Evolutionary conservation across 2,329 filamentous ascomycete species (phyloP), one percentile per base, ranked within the genome.

Genomic region (Pseudogymnoascus pannorum): DNA sequence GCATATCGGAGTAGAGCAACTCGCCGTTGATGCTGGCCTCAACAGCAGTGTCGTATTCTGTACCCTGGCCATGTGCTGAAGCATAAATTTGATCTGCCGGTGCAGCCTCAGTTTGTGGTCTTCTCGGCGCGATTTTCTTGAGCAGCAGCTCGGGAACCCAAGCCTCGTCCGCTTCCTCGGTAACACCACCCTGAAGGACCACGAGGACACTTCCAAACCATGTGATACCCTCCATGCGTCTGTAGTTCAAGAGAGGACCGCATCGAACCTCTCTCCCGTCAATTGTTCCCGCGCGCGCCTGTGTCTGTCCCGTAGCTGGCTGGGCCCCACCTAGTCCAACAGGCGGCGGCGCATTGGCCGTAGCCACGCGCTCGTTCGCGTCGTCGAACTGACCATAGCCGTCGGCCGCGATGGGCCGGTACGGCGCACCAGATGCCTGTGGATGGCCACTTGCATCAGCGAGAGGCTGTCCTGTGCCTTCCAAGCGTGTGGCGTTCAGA

Each of bases 151-250:
- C 78, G 40, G 95, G 85, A 64, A 81, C 76, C 59, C 78, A 72
- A 1, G 81, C 80, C 64, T 84, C 81, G 29, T 58, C 11, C 54
- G 18, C 16, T 36, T 16, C 5, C 18, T 78, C 77, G 69, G 83
- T 75, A 62, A 81, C 85, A 22, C 88, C 88, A 4, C 91, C 88
- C 59, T 82, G 86, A 14, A 87, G 89, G 59, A 97, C 91, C 58
- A 97, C 77, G 68, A 97, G 77, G 6, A 96, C 89, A 72, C 91
- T 96, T 62, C 93, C 92, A 68, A 89, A 79, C 92, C 93, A 97
- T 40, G 75, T 76, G 38, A 78, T 78, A 26, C 80, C 81, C 68
- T 87, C 83, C 84, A 88, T 92, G 69, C 84, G 83, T 65, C 87
- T 81, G 73, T 92, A 93, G 75, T 93, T 93, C 64, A 93, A 75